Base-by-base conservation (phyloP, 2,329 filamentous ascomycete genomes). In the Monosporascus cannonballus region DNA sequence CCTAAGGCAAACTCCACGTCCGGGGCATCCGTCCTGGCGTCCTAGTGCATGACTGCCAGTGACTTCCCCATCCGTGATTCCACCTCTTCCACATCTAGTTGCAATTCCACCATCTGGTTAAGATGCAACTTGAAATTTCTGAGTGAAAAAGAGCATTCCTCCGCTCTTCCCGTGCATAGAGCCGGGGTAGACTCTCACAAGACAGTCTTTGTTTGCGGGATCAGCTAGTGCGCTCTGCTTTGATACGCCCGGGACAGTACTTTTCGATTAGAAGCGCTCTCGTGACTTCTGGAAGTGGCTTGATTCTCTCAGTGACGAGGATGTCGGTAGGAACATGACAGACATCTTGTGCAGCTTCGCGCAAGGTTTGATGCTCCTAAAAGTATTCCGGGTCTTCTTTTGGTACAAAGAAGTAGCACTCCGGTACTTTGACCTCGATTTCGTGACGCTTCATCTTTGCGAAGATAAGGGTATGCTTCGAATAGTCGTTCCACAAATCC, bases 1-100 rank as follows among this genome's bases (percentile, higher is more conserved):
- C 65, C 67, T 7, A 71, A 49, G 1, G 64, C 65, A 47, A 71
- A 71, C 42, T 71, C 63, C 0, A 71, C 59, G 18, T 66, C 67
- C 3, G 59, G 54, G 0, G 60, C 69, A 24, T 71, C 66, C 0
- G 56, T 61, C 9, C 48, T 54, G 0, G 66, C 68, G 0, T 24
- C 59, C 67, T 66, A 71, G 44, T 70, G 68, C 58, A 71, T 59
- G 1, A 66, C 41, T 0, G 67, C 67, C 1, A 71, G 54, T 1
- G 67, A 55, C 22, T 55, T 46, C 0, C 53, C 67, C 59, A 71
- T 66, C 1, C 45, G 49, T 3, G 27, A 20, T 17, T 64, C 61
- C 1, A 66, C 52, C 0, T 22, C 17, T 0, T 0, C 24, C 5
- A 62, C 52, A 3, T 64, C 56, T 1, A 71, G 30, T 1, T 49